phyloP scores from a whole-genome alignment of 306 rosid species.

The Clitoria ternatea region DNA sequence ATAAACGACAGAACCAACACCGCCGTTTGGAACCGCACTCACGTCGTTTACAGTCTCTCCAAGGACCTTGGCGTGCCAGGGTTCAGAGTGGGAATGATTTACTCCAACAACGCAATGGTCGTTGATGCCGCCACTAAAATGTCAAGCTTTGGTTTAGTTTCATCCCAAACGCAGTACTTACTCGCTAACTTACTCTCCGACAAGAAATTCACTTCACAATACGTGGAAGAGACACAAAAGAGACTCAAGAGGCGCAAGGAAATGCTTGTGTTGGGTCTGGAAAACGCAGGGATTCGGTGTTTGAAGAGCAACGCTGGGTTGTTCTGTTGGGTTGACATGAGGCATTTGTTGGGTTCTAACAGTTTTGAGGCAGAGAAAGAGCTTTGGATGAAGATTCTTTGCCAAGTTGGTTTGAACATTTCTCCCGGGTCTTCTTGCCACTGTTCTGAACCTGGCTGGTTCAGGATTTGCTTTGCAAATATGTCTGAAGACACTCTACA shows the following conservation, averaged over 20 bases:
- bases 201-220: conserved; percentile 37
- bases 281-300: conserved; percentile 48
- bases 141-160: conserved; percentile 89
- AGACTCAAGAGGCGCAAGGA: conserved; percentile 47
- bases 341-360: conserved; percentile 33
- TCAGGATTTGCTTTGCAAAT: conserved; percentile 80
- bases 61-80: conserved; percentile 78
- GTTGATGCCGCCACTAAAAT: conserved; percentile 72
- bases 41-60: conserved; percentile 71
- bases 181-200: conserved; percentile 52
- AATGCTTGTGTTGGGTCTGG: conserved; percentile 46
- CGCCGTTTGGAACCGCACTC: conserved; percentile 33
- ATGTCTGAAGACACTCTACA: conserved; percentile 58
- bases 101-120: conserved; percentile 48
- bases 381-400: conserved; percentile 63
- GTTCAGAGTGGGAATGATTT: conserved; percentile 76
- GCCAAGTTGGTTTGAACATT: conserved; percentile 55
- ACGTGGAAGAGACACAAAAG: conserved; percentile 36
- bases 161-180: conserved; percentile 71
- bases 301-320: conserved; percentile 69
- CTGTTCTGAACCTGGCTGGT: conserved; percentile 92
- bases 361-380: conserved; percentile 73
- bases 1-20: not conserved
- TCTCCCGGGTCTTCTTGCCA: conserved; percentile 87
- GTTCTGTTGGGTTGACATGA: conserved; percentile 94